Evolutionary conservation across 345 rosid genomes (phyloP).

Genomic region (Pugionium cornutum): DNA sequence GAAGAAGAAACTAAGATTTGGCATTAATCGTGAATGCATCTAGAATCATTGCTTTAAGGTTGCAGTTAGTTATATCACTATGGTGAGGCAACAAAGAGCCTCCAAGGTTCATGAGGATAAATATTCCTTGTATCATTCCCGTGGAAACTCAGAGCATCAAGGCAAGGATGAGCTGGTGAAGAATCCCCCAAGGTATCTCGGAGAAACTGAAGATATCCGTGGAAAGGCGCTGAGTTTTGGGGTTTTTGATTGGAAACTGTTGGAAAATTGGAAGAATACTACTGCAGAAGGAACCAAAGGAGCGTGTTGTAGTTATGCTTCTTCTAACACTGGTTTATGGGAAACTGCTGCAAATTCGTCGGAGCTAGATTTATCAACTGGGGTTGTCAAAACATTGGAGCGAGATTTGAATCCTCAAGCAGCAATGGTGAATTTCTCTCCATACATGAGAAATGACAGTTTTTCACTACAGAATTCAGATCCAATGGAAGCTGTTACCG

Average conservation of each 20-base stretch:
- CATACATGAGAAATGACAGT: conserved; percentile 36
- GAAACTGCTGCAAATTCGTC: conserved; percentile 42
- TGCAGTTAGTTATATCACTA: conserved; percentile 2
- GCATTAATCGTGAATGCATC: conserved; percentile 6
- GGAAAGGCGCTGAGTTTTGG: conserved; percentile 78
- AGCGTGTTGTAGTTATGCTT: conserved; percentile 36
- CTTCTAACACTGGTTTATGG: conserved; percentile 30
- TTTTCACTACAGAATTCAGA: conserved; percentile 36
- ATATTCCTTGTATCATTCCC: conserved; percentile 16
- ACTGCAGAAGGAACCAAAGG: conserved; percentile 35
- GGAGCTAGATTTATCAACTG: conserved; percentile 35
- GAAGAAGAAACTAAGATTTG: conserved; percentile 31
- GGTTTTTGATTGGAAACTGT: conserved; percentile 77
- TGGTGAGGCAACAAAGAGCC: conserved; percentile 39
- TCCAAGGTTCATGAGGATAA: conserved; percentile 50
- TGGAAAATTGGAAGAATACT: conserved; percentile 56
- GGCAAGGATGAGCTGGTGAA: conserved; percentile 67
- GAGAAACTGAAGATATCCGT: conserved; percentile 49
- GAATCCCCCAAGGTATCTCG: conserved; percentile 66
- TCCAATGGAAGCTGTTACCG: conserved; percentile 25
- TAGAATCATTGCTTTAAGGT: conserved; percentile 28
- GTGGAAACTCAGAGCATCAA: conserved; percentile 33
- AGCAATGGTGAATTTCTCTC: conserved; percentile 34
- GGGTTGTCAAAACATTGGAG: conserved; percentile 34
- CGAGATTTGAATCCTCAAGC: conserved; percentile 31